These are phyloP conservation scores for Basidioascus undulatus DNA, from an alignment of 768 basidiomycete genomes.

Conservation along the genomic window DNA sequence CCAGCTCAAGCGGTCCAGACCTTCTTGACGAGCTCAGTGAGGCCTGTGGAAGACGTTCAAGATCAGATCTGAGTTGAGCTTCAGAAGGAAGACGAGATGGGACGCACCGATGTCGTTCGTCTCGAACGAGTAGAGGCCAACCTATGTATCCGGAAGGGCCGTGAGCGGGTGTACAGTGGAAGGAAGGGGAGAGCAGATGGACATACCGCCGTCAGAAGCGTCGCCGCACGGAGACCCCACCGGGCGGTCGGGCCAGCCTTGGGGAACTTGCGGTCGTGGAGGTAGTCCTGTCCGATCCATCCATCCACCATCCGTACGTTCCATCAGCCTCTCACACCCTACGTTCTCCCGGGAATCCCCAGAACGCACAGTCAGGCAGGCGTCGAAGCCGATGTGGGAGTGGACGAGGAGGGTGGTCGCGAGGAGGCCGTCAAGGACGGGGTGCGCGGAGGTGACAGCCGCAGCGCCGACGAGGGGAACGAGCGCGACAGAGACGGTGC, in stretches of 20 bases:
- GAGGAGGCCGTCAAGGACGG: conserved; percentile 70
- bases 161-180: too few species aligned
- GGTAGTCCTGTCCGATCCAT: conserved; percentile 60
- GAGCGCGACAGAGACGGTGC: conserved; percentile 61
- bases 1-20: conserved; percentile 48
- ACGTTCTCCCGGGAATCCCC: neutral
- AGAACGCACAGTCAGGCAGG: neutral
- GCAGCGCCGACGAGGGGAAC: conserved; percentile 73
- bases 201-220: too few species aligned
- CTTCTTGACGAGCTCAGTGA: conserved; percentile 61
- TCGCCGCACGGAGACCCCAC: conserved; percentile 58
- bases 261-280: conserved; percentile 88
- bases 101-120: conserved; percentile 85
- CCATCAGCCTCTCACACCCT: neutral
- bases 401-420: conserved; percentile 74
- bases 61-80: neutral
- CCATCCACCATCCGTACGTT: conserved; percentile 38
- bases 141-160: conserved; percentile 50
- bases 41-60: conserved; percentile 25
- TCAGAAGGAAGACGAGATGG: neutral
- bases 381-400: conserved; percentile 68
- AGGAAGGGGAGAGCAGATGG: too few species aligned
- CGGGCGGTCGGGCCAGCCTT: conserved; percentile 35
- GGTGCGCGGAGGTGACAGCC: conserved; percentile 55
- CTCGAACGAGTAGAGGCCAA: conserved; percentile 93